These are phyloP conservation scores for Fusarium robinianum DNA, from an alignment of 2,329 filamentous ascomycete species.

Conservation along the genomic window DNA sequence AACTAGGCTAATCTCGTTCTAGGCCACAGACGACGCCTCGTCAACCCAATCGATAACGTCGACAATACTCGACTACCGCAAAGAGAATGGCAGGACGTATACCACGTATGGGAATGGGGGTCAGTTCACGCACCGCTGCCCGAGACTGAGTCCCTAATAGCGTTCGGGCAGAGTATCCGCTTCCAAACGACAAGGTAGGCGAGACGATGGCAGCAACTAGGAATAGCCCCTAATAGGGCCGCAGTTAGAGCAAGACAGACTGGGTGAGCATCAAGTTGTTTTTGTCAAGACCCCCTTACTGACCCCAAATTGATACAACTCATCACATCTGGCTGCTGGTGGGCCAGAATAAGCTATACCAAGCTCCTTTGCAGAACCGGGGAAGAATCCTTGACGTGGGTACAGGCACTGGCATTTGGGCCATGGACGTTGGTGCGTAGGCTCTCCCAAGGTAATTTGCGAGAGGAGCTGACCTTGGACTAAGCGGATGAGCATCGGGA, in stretches of 20 bases:
- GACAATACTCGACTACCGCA: not conserved
- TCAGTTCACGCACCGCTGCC: not conserved
- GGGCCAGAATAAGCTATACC: not conserved
- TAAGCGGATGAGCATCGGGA: not conserved
- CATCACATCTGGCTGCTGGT: not conserved
- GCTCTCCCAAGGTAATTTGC: not conserved
- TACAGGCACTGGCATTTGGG: too few species aligned
- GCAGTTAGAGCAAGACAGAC: not conserved
- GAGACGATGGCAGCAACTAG: not conserved
- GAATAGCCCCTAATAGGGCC: not conserved
- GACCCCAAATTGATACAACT: not conserved
- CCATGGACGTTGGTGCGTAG: not conserved
- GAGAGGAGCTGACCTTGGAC: not conserved
- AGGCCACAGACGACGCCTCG: not conserved
- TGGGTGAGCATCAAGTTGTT: not conserved
- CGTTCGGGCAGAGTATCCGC: not conserved
- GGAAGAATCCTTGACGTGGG: not conserved
- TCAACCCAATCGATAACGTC: not conserved
- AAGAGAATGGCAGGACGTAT: slow-evolving; percentile 1
- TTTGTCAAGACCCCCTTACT: not conserved
- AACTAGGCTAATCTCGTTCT: not conserved
- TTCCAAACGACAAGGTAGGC: slow-evolving; percentile 1
- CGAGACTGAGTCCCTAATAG: not conserved
- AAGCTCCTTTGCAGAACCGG: not conserved
- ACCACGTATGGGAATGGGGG: not conserved